Conservation (phyloP, 805 yeast species). For the Metahyphopichia silvanorum region DNA sequence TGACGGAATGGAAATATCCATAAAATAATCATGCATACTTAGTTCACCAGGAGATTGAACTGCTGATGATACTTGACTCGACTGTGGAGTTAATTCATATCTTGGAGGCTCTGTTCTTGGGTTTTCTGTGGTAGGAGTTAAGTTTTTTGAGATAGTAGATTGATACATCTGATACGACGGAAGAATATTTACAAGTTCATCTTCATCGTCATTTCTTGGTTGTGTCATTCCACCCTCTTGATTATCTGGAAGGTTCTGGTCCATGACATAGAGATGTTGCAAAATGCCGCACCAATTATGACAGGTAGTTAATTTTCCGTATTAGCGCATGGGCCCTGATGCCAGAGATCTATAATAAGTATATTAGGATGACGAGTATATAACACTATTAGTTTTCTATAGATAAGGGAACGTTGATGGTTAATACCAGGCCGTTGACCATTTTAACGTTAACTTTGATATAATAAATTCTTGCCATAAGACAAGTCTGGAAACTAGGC, state of each 20-base stretch:
- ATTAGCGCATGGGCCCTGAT: background rate
- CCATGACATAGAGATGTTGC: background rate
- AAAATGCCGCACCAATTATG: background rate
- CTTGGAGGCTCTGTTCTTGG: slow-evolving; percentile 29
- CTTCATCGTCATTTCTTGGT: slow-evolving; percentile 13
- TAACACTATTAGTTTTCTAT: slow-evolving; percentile 17
- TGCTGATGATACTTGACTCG: slow-evolving; percentile 6
- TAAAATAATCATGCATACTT: slow-evolving; percentile 14
- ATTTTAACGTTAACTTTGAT: slow-evolving; percentile 28
- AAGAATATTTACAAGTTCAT: slow-evolving; percentile 30
- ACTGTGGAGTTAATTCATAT: slow-evolving; percentile 27
- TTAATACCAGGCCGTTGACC: slow-evolving; percentile 24
- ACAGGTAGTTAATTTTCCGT: background rate
- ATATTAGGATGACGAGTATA: background rate
- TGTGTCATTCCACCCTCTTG: slow-evolving; percentile 2
- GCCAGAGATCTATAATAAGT: background rate
- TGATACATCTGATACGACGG: slow-evolving; percentile 42
- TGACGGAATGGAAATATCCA: slow-evolving; percentile 13
- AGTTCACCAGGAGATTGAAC: slow-evolving; percentile 6
- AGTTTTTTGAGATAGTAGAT: slow-evolving; percentile 32
- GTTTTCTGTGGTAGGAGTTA: slow-evolving; percentile 29
- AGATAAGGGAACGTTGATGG: slow-evolving; percentile 34
- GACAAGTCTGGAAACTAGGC: slow-evolving; percentile 39
- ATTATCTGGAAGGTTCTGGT: background rate
- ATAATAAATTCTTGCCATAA: slow-evolving; percentile 33